Percentiles rank a stretch among this genome's conserved stretches.
phyloP scores from a whole-genome alignment of 1,139 yeast genomes.

The Diutina ranongensis region DNA sequence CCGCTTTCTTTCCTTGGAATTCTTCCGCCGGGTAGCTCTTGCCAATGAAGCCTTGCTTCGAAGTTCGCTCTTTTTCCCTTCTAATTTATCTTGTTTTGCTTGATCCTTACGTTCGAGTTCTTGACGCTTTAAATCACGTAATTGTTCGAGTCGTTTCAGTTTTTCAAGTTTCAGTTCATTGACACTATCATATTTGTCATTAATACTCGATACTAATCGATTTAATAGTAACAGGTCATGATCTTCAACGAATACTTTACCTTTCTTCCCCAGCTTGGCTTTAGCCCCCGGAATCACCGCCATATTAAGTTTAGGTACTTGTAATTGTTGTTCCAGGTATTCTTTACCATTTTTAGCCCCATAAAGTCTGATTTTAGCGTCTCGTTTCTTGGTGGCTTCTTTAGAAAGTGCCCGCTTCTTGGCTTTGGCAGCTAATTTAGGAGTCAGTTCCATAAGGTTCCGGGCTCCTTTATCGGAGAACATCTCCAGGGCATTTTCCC shows the following conservation, averaged over 20 bases:
- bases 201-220: slow-evolving; percentile 67
- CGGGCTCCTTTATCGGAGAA: slow-evolving; percentile 52
- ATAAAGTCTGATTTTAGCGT: slow-evolving; percentile 50
- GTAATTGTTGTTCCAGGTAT: slow-evolving; percentile 67
- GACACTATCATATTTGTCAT: slow-evolving; percentile 70
- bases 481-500: slow-evolving; percentile 57
- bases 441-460: slow-evolving; percentile 48
- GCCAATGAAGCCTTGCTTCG: slow-evolving; percentile 61
- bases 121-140: slow-evolving; percentile 73
- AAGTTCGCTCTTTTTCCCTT: slow-evolving; percentile 67
- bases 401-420: slow-evolving; percentile 40
- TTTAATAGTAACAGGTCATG: slow-evolving; percentile 51
- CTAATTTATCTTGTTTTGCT: slow-evolving; percentile 56
- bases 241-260: slow-evolving; percentile 78
- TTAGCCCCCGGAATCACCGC: slow-evolving; percentile 83
- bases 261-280: slow-evolving; percentile 73
- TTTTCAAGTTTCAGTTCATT: slow-evolving; percentile 87
- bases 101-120: slow-evolving; percentile 81
- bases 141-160: slow-evolving; percentile 78
- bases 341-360: slow-evolving; percentile 58
- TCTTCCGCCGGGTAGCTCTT: slow-evolving; percentile 58
- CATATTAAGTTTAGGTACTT: slow-evolving; percentile 67
- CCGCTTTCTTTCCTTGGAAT: slow-evolving; percentile 39
- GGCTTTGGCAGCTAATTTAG: slow-evolving; percentile 56
- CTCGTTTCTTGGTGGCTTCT: slow-evolving; percentile 49